These are phyloP conservation scores for Nannochloropsis gaditana DNA, from an alignment of 108 stramenopile species.

Conservation along the genomic window DNA sequence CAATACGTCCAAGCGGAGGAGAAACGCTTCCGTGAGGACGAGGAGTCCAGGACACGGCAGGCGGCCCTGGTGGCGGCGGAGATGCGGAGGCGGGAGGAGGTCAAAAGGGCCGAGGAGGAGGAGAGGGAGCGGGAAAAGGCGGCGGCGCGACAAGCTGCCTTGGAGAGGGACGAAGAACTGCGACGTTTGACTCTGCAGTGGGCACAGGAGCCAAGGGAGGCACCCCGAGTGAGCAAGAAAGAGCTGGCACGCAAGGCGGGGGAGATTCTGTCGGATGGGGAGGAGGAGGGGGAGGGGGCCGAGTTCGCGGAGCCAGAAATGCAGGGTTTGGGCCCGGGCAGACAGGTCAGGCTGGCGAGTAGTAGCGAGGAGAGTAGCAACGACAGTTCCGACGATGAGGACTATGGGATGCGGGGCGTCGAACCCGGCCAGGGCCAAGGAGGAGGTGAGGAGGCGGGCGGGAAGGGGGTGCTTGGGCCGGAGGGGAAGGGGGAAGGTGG, in stretches of 20 bases:
- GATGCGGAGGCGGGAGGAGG: neutral
- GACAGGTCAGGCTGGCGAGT: neutral
- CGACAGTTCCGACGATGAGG: constrained; percentile 5
- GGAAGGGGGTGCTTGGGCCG: neutral
- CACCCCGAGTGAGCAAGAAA: neutral
- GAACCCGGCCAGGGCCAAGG: neutral
- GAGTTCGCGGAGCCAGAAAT: neutral
- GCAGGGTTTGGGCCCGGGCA: neutral
- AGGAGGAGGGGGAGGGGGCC: neutral
- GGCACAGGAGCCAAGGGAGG: constrained; percentile 1
- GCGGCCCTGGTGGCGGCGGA: constrained; percentile 12
- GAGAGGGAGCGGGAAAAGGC: neutral
- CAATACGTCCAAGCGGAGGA: constrained; percentile 14
- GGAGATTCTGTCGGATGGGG: constrained; percentile 9
- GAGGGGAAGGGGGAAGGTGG: neutral
- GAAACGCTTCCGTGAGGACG: neutral
- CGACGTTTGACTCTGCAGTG: neutral
- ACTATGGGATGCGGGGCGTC: neutral
- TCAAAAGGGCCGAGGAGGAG: neutral
- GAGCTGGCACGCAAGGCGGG: neutral
- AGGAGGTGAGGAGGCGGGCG: neutral
- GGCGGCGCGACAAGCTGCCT: neutral
- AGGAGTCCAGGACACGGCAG: neutral
- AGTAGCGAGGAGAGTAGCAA: neutral
- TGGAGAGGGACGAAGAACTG: neutral